Percentiles rank a stretch among this genome's conserved stretches.
These are phyloP conservation scores for Plectosphaerella plurivora DNA, from an alignment of 2,329 filamentous ascomycete species.

Conservation along the genomic window DNA sequence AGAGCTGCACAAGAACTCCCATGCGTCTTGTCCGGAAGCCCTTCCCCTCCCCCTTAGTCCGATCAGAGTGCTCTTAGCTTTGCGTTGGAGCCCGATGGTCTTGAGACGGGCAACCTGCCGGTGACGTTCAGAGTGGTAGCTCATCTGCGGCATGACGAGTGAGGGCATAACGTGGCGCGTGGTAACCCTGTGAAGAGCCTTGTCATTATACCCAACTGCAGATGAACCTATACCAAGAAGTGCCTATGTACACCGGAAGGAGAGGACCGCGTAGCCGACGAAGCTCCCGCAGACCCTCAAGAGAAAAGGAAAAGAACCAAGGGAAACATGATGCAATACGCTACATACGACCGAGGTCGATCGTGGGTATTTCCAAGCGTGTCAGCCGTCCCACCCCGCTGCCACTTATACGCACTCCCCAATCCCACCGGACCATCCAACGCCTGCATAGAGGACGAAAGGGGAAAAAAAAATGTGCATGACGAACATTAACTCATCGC, in stretches of 20 bases:
- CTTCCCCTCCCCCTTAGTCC: neutral
- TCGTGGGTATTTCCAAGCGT: neutral
- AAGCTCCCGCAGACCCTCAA: neutral
- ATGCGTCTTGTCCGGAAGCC: neutral
- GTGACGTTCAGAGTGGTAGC: neutral
- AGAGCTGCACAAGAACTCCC: neutral
- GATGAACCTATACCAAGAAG: neutral
- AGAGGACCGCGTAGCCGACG: neutral
- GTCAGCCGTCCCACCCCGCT: neutral
- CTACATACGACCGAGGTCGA: neutral
- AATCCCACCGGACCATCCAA: neutral
- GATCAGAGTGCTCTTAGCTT: neutral
- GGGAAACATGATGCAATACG: neutral
- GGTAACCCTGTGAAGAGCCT: neutral
- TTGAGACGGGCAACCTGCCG: neutral
- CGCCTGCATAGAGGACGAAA: neutral
- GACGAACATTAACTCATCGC: constrained; percentile 22
- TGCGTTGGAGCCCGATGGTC: neutral
- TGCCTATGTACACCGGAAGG: neutral
- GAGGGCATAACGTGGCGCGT: neutral
- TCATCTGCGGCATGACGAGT: neutral
- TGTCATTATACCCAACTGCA: neutral
- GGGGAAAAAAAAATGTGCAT: neutral
- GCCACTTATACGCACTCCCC: neutral
- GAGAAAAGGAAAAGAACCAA: constrained; percentile 8